These are phyloP conservation scores for Synchytrium microbalum DNA, from an alignment of 371 early-diverging fungal species.

Conservation along the genomic window DNA sequence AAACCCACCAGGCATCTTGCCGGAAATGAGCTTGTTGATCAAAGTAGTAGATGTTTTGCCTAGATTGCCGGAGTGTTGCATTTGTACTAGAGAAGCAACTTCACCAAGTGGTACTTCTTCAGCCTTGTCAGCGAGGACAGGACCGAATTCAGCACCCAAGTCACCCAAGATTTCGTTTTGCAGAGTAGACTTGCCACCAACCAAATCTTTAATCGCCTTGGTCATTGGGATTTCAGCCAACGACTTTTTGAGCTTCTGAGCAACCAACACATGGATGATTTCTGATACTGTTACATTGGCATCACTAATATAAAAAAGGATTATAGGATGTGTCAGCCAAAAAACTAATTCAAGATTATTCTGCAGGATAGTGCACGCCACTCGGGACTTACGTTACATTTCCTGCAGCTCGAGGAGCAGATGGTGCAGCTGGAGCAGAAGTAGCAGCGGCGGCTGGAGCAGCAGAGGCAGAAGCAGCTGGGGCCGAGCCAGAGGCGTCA, in stretches of 20 bases:
- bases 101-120: conserved; percentile 87
- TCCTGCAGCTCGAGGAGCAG: conserved; percentile 42
- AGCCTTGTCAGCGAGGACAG: conserved; percentile 79
- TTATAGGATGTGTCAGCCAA: too few relatives aligned
- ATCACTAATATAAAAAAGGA: conserved; percentile 46
- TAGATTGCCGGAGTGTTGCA: conserved; percentile 56
- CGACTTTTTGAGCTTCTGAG: conserved; percentile 86
- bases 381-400: conserved; percentile 26
- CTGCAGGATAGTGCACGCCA: conserved; percentile 5
- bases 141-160: conserved; percentile 86
- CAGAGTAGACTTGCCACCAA: conserved; percentile 91
- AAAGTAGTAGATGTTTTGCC: conserved; percentile 78
- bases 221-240: conserved; percentile 62
- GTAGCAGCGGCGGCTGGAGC: conserved; percentile 47
- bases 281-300: conserved; percentile 70
- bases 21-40: conserved; percentile 73
- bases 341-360: conserved; percentile 9
- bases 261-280: conserved; percentile 72
- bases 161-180: conserved; percentile 96
- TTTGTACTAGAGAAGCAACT: conserved; percentile 62
- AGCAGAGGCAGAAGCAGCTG: conserved; percentile 40
- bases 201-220: conserved; percentile 87
- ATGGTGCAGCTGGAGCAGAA: conserved; percentile 45
- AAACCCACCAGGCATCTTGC: conserved; percentile 94
- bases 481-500: conserved; percentile 33